Conservation (phyloP, 164 flowering plant genomes). For the Vitis labrusca region DNA sequence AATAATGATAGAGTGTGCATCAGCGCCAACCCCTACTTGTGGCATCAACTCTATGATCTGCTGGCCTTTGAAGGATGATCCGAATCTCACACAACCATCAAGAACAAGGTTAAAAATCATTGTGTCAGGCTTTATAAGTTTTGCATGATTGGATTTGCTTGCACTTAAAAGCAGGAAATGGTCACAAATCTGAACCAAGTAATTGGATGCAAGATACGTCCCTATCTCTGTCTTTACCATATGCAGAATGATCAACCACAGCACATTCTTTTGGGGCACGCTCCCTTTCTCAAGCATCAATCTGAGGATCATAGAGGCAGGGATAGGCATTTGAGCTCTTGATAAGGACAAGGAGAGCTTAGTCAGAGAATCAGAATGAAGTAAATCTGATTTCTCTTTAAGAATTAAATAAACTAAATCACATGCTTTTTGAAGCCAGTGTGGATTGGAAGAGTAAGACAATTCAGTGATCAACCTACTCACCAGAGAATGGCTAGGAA, state of each 20-base stretch:
- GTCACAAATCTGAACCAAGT: constrained; percentile 70
- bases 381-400: constrained; percentile 43
- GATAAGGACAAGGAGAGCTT: constrained; percentile 61
- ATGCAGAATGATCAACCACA: constrained; percentile 53
- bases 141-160: constrained; percentile 17
- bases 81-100: constrained; percentile 65
- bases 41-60: constrained; percentile 68
- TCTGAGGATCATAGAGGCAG: constrained; percentile 60
- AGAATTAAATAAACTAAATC: constrained; percentile 43
- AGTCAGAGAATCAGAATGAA: constrained; percentile 37
- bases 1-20: constrained; percentile 56
- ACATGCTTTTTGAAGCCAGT: constrained; percentile 54
- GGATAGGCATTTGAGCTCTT: constrained; percentile 67
- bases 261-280: constrained; percentile 39
- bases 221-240: constrained; percentile 77
- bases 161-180: constrained; percentile 16
- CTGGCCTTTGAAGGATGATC: constrained; percentile 58
- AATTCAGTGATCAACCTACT: constrained; percentile 44
- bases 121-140: constrained; percentile 51
- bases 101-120: constrained; percentile 76
- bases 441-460: constrained; percentile 54
- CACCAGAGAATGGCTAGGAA: constrained; percentile 41
- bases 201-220: constrained; percentile 58
- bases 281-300: constrained; percentile 42
- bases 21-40: constrained; percentile 53